phyloP scores from a whole-genome alignment of 768 basidiomycete species.

The Mycena rebaudengoi region DNA sequence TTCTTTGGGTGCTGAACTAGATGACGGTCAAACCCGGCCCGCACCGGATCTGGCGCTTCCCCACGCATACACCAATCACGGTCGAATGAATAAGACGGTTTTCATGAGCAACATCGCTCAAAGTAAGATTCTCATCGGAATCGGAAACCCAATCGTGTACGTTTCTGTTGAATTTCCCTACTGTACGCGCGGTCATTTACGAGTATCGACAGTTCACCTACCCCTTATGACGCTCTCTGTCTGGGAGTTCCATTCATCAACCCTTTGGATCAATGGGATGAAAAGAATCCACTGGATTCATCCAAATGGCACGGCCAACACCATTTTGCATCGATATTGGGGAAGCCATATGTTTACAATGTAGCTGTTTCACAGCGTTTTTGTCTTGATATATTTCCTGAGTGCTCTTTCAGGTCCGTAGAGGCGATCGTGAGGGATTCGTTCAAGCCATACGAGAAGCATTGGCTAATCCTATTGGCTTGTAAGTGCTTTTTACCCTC shows the following conservation, averaged over 20 bases:
- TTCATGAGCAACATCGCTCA: slow-evolving; percentile 11
- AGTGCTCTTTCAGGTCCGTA: slow-evolving; percentile 12
- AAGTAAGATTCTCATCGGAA: slow-evolving; percentile 3
- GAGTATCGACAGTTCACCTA: slow-evolving; percentile 13
- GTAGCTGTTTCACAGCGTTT: no score
- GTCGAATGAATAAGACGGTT: neutral
- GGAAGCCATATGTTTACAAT: slow-evolving; percentile 19
- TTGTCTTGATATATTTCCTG: no score
- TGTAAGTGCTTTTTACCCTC: neutral
- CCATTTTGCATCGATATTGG: neutral
- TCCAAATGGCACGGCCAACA: slow-evolving; percentile 10
- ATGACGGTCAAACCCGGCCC: neutral
- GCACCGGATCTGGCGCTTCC: neutral
- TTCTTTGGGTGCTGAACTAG: neutral
- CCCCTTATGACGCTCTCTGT: slow-evolving; percentile 16
- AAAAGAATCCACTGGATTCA: neutral
- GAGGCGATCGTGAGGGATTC: slow-evolving; percentile 13
- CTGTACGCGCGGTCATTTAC: neutral
- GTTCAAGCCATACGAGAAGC: slow-evolving; percentile 11
- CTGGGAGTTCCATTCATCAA: slow-evolving; percentile 19
- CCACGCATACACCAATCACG: neutral
- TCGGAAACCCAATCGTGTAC: slow-evolving; percentile 15
- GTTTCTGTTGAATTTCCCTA: neutral
- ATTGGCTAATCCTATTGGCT: slow-evolving; percentile 11
- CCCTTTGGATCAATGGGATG: slow-evolving; percentile 10